These are phyloP conservation scores for Sicyos baderoa DNA, from an alignment of 306 rosid genomes.

Conservation along the genomic window DNA sequence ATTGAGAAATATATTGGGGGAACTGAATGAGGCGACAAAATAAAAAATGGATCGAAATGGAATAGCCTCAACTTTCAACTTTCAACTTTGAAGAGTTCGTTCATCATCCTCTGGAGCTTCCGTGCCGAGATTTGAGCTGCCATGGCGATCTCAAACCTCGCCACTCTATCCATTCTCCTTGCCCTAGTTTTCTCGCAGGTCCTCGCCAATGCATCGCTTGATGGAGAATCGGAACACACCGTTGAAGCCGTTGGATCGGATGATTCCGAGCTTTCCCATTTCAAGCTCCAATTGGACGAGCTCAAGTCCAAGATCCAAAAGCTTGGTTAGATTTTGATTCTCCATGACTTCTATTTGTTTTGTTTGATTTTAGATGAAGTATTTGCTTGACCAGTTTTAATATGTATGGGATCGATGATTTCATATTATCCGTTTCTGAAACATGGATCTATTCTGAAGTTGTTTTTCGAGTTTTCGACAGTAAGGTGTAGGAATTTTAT, in stretches of 20 bases:
- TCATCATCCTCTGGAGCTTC: conserved; percentile 23
- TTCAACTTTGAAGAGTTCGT: background rate
- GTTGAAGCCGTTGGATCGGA: conserved; percentile 26
- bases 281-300: conserved; percentile 62
- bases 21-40: background rate
- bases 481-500: background rate
- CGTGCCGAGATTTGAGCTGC: conserved; percentile 38
- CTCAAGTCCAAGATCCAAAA: conserved; percentile 66
- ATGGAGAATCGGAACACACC: conserved; percentile 21
- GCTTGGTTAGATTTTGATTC: conserved; percentile 46
- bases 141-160: conserved; percentile 71
- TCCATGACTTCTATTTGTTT: background rate
- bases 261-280: conserved; percentile 36
- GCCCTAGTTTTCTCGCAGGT: conserved; percentile 40
- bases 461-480: background rate
- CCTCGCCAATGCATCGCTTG: conserved; percentile 42
- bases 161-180: conserved; percentile 38
- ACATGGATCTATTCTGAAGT: background rate
- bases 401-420: background rate
- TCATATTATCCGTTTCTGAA: background rate
- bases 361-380: conserved; percentile 2
- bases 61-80: background rate
- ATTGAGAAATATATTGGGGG: background rate
- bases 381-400: background rate
- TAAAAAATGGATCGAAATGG: background rate